These are phyloP conservation scores for Senna tora DNA, from an alignment of 306 rosid species.

Conservation along the genomic window DNA sequence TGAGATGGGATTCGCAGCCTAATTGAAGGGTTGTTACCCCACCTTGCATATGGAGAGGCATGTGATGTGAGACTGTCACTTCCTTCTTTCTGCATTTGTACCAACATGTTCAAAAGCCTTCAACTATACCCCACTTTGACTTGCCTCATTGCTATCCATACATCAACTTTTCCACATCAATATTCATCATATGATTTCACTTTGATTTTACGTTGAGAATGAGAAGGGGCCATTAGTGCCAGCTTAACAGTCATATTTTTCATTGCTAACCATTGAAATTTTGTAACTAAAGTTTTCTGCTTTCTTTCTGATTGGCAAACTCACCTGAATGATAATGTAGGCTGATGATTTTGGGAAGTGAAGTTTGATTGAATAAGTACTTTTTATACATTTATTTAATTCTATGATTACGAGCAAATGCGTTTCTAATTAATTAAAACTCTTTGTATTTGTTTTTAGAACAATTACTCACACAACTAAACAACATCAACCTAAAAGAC, in stretches of 20 bases:
- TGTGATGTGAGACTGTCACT: constrained; percentile 22
- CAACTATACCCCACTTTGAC: constrained; percentile 53
- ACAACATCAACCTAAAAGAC: too few species aligned
- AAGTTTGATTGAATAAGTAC: too few species aligned
- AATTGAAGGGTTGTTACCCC: constrained; percentile 39
- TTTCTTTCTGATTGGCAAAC: too few species aligned
- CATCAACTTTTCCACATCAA: constrained; percentile 41
- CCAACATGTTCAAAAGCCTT: constrained; percentile 32
- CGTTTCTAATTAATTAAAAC: too few species aligned
- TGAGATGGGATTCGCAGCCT: constrained; percentile 43
- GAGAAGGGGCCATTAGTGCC: neutral
- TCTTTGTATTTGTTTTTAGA: too few species aligned
- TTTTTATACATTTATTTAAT: too few species aligned
- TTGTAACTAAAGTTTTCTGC: too few species aligned
- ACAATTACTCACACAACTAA: too few species aligned
- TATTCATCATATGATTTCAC: constrained; percentile 26
- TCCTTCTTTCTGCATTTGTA: constrained; percentile 36
- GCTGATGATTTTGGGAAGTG: too few species aligned
- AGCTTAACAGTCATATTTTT: too few species aligned
- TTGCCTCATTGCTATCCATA: constrained; percentile 22
- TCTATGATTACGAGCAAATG: too few species aligned
- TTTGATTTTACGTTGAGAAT: constrained; percentile 12
- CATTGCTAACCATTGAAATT: neutral
- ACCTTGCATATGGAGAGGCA: constrained; percentile 38
- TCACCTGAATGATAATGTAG: too few species aligned